These are phyloP conservation scores for Mytilinidion resinicola DNA, from an alignment of 495 filamentous ascomycete species.

Conservation along the genomic window DNA sequence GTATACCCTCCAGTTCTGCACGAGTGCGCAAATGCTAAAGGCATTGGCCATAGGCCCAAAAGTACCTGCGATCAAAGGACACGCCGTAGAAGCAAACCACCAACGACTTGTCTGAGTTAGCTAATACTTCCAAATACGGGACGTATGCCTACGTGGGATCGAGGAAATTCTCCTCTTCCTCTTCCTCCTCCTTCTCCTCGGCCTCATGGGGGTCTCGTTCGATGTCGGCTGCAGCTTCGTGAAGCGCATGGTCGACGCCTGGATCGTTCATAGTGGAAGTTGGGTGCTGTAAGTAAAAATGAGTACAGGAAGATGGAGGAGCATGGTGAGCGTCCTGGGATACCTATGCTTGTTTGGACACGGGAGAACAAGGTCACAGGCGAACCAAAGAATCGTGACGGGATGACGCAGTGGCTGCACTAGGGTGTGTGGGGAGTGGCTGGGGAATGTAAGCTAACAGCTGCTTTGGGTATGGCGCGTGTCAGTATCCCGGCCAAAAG, in stretches of 20 bases:
- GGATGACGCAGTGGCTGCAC: background rate
- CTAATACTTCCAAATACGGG: background rate
- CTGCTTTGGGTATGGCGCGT: background rate
- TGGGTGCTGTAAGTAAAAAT: background rate
- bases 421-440: background rate
- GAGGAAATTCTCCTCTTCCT: conserved; percentile 43
- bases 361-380: background rate
- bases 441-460: background rate
- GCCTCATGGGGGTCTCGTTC: conserved; percentile 38
- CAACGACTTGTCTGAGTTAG: conserved; percentile 49
- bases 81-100: conserved; percentile 82
- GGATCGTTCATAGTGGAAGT: conserved; percentile 53
- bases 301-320: too few relatives aligned
- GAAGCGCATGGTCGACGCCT: conserved; percentile 49
- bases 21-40: conserved; percentile 73
- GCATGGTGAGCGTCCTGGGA: background rate
- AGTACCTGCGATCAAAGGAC: conserved; percentile 74
- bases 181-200: conserved; percentile 23
- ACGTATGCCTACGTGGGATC: conserved; percentile 45
- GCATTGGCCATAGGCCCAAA: conserved; percentile 79
- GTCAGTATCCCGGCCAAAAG: background rate
- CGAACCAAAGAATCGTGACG: background rate
- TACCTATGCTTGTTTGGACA: too few relatives aligned
- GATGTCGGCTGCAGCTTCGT: conserved; percentile 42
- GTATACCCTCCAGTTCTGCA: conserved; percentile 64